Evolutionary conservation across 2,329 filamentous ascomycete species (phyloP), one percentile per base, ranked within the genome.

Genomic region (Aureobasidium namibiae): DNA sequence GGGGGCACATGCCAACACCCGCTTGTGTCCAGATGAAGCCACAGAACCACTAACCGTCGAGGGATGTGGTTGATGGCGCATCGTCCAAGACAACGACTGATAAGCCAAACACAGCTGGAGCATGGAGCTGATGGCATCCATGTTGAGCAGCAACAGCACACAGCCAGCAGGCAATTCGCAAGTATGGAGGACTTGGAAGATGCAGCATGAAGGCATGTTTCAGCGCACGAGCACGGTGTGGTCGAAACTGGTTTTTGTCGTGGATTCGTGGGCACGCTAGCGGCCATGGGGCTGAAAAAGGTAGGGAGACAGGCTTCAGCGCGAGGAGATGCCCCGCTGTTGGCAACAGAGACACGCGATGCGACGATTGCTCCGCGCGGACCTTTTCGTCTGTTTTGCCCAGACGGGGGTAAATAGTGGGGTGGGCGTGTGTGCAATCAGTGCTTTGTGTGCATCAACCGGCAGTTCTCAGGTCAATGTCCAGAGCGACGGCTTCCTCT

Each of bases 401-500:
- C 26, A 46, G 53, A 36, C 14, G 39, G 53, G 54, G 54, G 31
- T 41, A 38, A 39, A 56, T 48, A 21, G 54, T 62, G 44, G 13
- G 61, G 49, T 33, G 60, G 50, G 24, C n/a, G n/a, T n/a, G 13
- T 4, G n/a, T 31, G 14, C 41, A 18, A 56, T 33, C 16, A 41
- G n/a, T n/a, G n/a, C n/a, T n/a, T n/a, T n/a, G n/a, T n/a, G n/a
- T n/a, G n/a, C n/a, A 56, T 64, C 54, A 65, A 11, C 56, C 59
- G 29, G 33, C 56, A 54, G 61, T 60, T 60, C 67, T 62, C 63
- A 68, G 66, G 23, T 62, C 63, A 58, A 67, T 65, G 48, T 70
- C 68, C 23, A 68, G 65, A 14, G 65, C 66, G 21, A 68, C 63
- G n/a, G 63, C 63, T 54, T 67, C 65, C 33, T 68, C 66, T n/a